A percentile compares a stretch with the other conserved stretches of the same genome.
These are phyloP conservation scores for Debaryomyces sp. DNA, from an alignment of 1,139 yeast genomes.

Conservation along the genomic window DNA sequence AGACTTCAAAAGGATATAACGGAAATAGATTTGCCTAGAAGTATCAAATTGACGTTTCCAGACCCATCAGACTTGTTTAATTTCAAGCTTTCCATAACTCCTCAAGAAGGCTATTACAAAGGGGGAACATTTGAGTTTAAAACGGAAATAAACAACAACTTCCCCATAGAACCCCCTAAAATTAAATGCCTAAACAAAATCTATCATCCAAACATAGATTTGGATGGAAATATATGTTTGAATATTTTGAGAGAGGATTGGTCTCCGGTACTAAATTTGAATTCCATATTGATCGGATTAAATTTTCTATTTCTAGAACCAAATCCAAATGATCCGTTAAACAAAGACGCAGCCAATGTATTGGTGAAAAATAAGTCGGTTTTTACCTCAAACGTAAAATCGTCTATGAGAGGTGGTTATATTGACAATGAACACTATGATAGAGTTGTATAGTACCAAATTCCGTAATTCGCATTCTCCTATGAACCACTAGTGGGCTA, in stretches of 20 bases:
- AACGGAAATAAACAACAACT: slow-evolving; percentile 66
- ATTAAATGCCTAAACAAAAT: slow-evolving; percentile 71
- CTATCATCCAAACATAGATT: slow-evolving; percentile 92
- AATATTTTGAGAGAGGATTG: slow-evolving; percentile 93
- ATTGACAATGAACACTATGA: slow-evolving; percentile 67
- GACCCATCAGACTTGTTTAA: slow-evolving; percentile 60
- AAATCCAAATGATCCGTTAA: slow-evolving; percentile 88
- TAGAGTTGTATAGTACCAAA: slow-evolving; percentile 38
- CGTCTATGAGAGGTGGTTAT: slow-evolving; percentile 73
- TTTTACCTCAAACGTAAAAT: slow-evolving; percentile 61
- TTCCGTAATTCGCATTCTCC: slow-evolving; percentile 2
- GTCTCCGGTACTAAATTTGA: slow-evolving; percentile 89
- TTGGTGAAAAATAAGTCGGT: slow-evolving; percentile 58
- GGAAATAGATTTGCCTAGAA: slow-evolving; percentile 68
- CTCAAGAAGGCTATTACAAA: slow-evolving; percentile 80
- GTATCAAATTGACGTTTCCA: slow-evolving; percentile 59
- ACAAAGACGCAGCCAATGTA: slow-evolving; percentile 83
- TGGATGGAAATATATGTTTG: slow-evolving; percentile 87
- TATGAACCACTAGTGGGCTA: background rate
- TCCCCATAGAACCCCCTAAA: slow-evolving; percentile 93
- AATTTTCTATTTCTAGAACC: slow-evolving; percentile 88
- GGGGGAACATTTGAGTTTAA: slow-evolving; percentile 71
- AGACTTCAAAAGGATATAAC: slow-evolving; percentile 65
- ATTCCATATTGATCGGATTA: slow-evolving; percentile 81
- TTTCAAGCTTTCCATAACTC: slow-evolving; percentile 61